These are phyloP conservation scores for Termitomyces sp. DNA, from an alignment of 768 basidiomycete genomes.

Conservation along the genomic window DNA sequence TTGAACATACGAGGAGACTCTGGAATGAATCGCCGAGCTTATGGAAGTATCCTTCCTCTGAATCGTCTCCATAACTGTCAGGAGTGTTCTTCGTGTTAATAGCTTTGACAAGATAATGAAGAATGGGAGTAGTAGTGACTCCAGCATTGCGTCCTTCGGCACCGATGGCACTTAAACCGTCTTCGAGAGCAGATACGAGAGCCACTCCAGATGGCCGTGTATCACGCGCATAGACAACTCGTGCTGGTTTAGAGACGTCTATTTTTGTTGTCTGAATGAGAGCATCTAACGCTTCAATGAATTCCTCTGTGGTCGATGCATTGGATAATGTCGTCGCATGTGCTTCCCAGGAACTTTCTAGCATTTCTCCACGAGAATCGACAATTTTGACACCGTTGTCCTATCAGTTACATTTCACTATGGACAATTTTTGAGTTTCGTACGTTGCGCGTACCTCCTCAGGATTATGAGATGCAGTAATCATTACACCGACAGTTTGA, in stretches of 20 bases:
- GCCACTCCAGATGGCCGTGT: conserved; percentile 83
- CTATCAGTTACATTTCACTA: conserved; percentile 33
- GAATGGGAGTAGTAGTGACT: conserved; percentile 87
- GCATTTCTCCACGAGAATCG: conserved; percentile 96
- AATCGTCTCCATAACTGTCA: conserved; percentile 76
- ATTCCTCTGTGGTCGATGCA: conserved; percentile 66
- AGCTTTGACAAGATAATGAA: conserved; percentile 90
- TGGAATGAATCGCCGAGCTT: conserved; percentile 84
- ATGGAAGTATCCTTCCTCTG: conserved; percentile 75
- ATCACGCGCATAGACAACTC: conserved; percentile 88
- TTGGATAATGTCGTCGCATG: conserved; percentile 88
- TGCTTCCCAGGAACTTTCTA: conserved; percentile 87
- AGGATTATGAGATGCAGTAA: conserved; percentile 99
- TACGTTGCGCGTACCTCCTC: conserved; percentile 57
- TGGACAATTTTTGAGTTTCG: conserved; percentile 5
- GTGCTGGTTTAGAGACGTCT: conserved; percentile 71
- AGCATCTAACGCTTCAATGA: conserved; percentile 57
- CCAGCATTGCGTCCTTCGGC: conserved; percentile 71
- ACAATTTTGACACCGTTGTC: conserved; percentile 99
- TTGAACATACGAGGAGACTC: conserved; percentile 70
- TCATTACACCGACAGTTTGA: conserved; percentile 94
- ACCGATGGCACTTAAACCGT: conserved; percentile 73
- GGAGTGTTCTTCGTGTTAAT: conserved; percentile 82
- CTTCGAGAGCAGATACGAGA: conserved; percentile 73
- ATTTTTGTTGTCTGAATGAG: conserved; percentile 67